Evolutionary conservation across 208 protist genomes (phyloP).

Genomic region (Wallacemonas collosoma): DNA sequence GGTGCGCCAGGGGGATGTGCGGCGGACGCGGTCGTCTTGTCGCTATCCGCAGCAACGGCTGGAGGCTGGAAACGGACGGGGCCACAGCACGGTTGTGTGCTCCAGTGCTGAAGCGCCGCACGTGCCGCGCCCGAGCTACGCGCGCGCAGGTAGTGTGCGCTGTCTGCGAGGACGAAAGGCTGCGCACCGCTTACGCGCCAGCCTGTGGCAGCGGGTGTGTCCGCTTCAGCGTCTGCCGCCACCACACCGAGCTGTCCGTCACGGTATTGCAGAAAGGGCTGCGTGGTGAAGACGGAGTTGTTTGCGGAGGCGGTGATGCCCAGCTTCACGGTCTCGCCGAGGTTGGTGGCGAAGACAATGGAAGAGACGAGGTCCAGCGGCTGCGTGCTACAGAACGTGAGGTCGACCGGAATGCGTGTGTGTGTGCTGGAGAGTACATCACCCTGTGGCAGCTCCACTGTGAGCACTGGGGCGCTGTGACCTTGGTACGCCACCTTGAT

Average conservation of each 20-base stretch:
- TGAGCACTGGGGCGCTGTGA: conserved; percentile 57
- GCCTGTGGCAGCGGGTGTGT: conserved; percentile 19
- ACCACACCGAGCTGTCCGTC: conserved; percentile 35
- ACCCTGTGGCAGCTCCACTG: conserved; percentile 82
- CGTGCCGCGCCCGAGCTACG: background rate
- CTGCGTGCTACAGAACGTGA: conserved; percentile 71
- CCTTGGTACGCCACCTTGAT: conserved; percentile 86
- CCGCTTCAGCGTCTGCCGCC: conserved; percentile 17
- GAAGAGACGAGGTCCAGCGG: conserved; percentile 85
- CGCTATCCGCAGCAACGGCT: background rate
- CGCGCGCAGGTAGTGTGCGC: background rate
- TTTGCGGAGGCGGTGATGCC: conserved; percentile 81
- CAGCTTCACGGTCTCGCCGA: conserved; percentile 73
- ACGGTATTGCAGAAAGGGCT: conserved; percentile 45
- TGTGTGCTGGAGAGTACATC: conserved; percentile 24
- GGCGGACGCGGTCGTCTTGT: background rate
- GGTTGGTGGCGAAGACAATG: conserved; percentile 84
- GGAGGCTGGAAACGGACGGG: conserved; percentile 1
- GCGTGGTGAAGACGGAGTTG: conserved; percentile 88
- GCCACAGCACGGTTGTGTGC: conserved; percentile 3
- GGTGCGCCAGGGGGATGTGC: too few species aligned
- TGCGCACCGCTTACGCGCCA: conserved; percentile 6
- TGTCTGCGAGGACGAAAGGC: conserved; percentile 34
- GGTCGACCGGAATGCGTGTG: conserved; percentile 45
- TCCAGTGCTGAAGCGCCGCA: conserved; percentile 12